These are phyloP conservation scores for Yamadazyma dendronema DNA, from an alignment of 1,139 yeast genomes.

Conservation along the genomic window DNA sequence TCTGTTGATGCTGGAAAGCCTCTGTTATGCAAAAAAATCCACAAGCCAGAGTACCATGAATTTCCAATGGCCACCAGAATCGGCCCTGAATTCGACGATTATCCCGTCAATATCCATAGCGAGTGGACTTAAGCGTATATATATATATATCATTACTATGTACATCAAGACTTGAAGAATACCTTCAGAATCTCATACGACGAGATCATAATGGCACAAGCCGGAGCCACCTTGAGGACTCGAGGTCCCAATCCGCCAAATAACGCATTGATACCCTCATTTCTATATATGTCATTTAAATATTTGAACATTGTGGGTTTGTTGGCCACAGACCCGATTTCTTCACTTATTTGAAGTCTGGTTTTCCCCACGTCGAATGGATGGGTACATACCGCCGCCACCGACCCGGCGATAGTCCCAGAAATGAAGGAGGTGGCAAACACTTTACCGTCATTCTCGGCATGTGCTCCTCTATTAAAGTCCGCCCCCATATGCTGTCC, in stretches of 20 bases:
- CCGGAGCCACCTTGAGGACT: slow-evolving; percentile 87
- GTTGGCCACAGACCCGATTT: slow-evolving; percentile 21
- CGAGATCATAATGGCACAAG: slow-evolving; percentile 98
- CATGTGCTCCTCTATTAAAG: slow-evolving; percentile 14
- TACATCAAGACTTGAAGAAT: slow-evolving; percentile 25
- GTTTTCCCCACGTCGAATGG: slow-evolving; percentile 99
- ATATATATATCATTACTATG: background rate
- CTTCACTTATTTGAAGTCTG: slow-evolving; percentile 66
- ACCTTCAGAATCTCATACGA: slow-evolving; percentile 88
- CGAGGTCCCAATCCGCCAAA: slow-evolving; percentile 87
- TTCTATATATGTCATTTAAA: slow-evolving; percentile 56
- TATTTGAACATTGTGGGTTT: slow-evolving; percentile 59
- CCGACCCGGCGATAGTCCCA: slow-evolving; percentile 81
- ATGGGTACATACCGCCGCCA: slow-evolving; percentile 85
- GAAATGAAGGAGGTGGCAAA: slow-evolving; percentile 75
- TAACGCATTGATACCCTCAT: slow-evolving; percentile 76
- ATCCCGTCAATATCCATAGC: background rate
- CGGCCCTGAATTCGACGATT: background rate
- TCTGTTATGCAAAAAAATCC: slow-evolving; percentile 1
- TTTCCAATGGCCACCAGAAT: background rate
- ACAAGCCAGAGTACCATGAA: background rate
- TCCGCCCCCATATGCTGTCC: slow-evolving; percentile 25
- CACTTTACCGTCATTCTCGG: slow-evolving; percentile 47
- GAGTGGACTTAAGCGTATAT: background rate
- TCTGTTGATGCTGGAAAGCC: slow-evolving; percentile 5